Evolutionary conservation across 257 asterid genomes (phyloP), one percentile per base, ranked within the genome.

Genomic region (Capsicum baccatum): DNA sequence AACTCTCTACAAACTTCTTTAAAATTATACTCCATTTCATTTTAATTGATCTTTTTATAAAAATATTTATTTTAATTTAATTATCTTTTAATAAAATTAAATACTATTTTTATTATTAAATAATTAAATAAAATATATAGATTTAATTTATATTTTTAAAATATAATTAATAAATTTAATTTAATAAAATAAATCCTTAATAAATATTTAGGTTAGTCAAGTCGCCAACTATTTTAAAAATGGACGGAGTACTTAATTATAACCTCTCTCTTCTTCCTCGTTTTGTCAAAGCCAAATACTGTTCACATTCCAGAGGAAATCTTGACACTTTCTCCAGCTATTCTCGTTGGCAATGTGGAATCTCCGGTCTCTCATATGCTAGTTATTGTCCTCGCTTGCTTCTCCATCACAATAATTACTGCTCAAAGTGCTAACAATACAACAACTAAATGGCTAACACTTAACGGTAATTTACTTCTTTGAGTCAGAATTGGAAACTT

Each of bases 391-490:
- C 15, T 90, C 74, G 0, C 0, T 79, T 90, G 87, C 88, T 88
- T 87, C 8, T 86, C 84, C 35, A 84, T 70, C 63, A 91, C 85
- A 5, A 85, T 89, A 52, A 93, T 84, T 69, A 83, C 93, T 80
- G 94, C 92, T 84, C 97, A 89, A 86, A 62, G 89, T 88, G 91
- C 97, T 89, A 56, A 83, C 42, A 69, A 37, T 17, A 68, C 70
- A 6, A 80, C 74, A 13, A 82, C 86, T 6, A 87, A 70, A 90
- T 95, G 98, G 98, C 91, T 89, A 50, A 95, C 98, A 44, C 94
- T 95, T 42, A 14, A 11, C 33, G 97, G 98, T 95, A 82, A 81
- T 68, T 35, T 37, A 6, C 48, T 56, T 19, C 76, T 39, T 69
- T 44, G 55, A 15, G 78, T 39, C 3, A 8, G 54, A 21, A 21